These are phyloP conservation scores for Picea abies DNA, from an alignment of 83 land plant genomes.

Conservation along the genomic window DNA sequence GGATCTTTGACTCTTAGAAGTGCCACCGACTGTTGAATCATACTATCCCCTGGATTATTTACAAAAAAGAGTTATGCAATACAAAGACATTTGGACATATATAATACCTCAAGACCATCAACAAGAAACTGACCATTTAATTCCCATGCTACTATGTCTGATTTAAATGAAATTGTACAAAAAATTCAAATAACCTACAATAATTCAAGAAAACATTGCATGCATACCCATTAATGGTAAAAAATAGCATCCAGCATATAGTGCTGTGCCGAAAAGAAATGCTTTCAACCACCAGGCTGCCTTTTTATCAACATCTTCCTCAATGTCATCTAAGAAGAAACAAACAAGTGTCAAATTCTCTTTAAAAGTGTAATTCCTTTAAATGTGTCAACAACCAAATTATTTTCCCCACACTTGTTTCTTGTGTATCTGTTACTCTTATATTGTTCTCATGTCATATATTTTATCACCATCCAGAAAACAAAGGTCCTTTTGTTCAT, in stretches of 20 bases:
- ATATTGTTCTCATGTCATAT: too few relatives aligned
- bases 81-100: not conserved
- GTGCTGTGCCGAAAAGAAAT: conserved; percentile 57
- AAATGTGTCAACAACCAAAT: too few relatives aligned
- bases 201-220: not conserved
- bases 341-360: not conserved
- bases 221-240: conserved; percentile 73
- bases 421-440: too few relatives aligned
- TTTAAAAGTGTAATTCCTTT: too few relatives aligned
- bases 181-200: not conserved
- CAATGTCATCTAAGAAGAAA: conserved; percentile 24
- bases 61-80: not conserved
- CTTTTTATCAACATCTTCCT: conserved; percentile 63
- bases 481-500: too few relatives aligned
- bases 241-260: conserved; percentile 48
- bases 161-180: not conserved
- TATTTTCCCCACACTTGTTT: too few relatives aligned
- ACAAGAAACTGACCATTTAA: not conserved
- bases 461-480: too few relatives aligned
- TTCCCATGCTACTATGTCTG: not conserved
- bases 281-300: conserved; percentile 66
- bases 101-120: not conserved
- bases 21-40: conserved; percentile 64
- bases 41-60: conserved; percentile 52
- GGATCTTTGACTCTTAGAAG: conserved; percentile 73